phyloP scores from a whole-genome alignment of 1,284 basidiomycete genomes.

The Trametes hirsuta region DNA sequence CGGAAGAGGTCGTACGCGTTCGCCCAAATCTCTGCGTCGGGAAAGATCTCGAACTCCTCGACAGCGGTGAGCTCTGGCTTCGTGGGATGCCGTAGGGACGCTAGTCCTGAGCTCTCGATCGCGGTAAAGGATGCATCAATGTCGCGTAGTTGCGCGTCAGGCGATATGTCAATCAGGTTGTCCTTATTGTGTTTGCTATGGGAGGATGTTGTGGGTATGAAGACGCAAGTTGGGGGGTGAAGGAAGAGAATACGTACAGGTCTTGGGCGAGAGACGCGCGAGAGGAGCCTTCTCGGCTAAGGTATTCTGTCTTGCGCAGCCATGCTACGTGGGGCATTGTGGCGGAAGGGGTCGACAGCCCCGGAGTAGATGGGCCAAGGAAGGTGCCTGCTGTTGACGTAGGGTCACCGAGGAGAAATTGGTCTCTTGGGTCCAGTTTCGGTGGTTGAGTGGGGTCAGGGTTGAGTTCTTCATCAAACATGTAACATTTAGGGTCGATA shows the following conservation, averaged over 20 bases:
- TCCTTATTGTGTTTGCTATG: conserved; percentile 53
- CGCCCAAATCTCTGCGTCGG: conserved; percentile 87
- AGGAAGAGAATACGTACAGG: conserved; percentile 45
- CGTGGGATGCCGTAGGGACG: conserved; percentile 74
- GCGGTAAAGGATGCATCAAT: conserved; percentile 84
- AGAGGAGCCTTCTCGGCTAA: conserved; percentile 67
- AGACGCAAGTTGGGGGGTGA: neutral
- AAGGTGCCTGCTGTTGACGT: conserved; percentile 45
- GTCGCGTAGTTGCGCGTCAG: conserved; percentile 76
- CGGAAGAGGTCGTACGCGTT: conserved; percentile 89
- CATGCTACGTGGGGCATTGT: conserved; percentile 70
- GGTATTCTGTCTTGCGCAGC: conserved; percentile 88
- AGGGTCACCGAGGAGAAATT: conserved; percentile 66
- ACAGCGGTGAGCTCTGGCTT: conserved; percentile 79
- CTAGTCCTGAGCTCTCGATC: conserved; percentile 61
- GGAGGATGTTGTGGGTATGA: neutral
- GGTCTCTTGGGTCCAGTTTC: conserved; percentile 72
- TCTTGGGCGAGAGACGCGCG: conserved; percentile 53
- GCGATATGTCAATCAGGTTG: conserved; percentile 71
- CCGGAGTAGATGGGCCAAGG: conserved; percentile 34
- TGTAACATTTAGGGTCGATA: neutral
- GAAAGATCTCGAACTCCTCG: conserved; percentile 85
- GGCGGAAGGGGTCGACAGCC: conserved; percentile 42
- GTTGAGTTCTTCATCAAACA: conserved; percentile 58
- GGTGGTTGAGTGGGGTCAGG: conserved; percentile 65